Conservation (phyloP, 306 rosid genomes). For the Vigna nakashimae region DNA sequence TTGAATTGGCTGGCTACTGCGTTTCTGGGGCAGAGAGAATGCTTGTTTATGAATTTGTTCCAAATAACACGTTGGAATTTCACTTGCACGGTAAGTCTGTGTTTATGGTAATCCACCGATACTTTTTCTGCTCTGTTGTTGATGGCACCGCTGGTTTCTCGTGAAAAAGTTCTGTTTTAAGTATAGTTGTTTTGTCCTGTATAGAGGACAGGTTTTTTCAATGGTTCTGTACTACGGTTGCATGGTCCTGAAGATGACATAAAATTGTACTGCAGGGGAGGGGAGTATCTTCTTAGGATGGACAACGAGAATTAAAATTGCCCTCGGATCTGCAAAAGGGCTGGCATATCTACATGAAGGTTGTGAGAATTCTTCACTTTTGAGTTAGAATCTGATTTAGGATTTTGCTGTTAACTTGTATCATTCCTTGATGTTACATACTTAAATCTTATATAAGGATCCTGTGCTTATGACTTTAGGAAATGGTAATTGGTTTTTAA, state of each 20-base stretch:
- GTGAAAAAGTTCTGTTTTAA: background rate
- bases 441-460: background rate
- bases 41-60: slow-evolving; percentile 63
- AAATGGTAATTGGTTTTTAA: slow-evolving; percentile 14
- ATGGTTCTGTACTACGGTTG: slow-evolving; percentile 4
- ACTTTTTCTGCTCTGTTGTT: background rate
- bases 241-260: slow-evolving; percentile 26
- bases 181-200: background rate
- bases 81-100: slow-evolving; percentile 59
- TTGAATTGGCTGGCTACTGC: slow-evolving; percentile 60
- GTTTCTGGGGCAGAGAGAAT: slow-evolving; percentile 49
- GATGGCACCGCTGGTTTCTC: background rate
- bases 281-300: slow-evolving; percentile 50
- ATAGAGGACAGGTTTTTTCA: slow-evolving; percentile 6
- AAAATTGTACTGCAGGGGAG: slow-evolving; percentile 49
- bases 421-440: background rate
- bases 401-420: background rate
- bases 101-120: background rate
- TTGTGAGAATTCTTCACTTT: slow-evolving; percentile 50
- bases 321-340: slow-evolving; percentile 65
- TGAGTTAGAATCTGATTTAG: background rate
- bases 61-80: slow-evolving; percentile 64
- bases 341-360: slow-evolving; percentile 68
- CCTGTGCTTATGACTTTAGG: background rate
- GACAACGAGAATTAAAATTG: slow-evolving; percentile 57